Conservation (phyloP, 2,329 filamentous ascomycete genomes). For the Ophiosphaerella narmari region DNA sequence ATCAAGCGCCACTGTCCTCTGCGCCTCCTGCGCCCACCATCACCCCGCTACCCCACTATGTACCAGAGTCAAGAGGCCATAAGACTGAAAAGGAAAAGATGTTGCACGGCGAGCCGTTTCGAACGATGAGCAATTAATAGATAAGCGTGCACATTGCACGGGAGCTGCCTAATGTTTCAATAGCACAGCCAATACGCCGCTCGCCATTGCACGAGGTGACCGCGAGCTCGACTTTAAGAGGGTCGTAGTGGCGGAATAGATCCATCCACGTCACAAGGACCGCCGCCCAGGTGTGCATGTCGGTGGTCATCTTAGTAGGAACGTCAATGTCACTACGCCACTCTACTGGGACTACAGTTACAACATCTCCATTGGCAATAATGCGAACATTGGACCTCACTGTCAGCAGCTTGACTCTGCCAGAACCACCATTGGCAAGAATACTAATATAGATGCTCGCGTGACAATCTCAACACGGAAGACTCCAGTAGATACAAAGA, state of each 20-base stretch:
- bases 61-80: conserved; percentile 33
- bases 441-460: conserved; percentile 73
- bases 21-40: conserved; percentile 26
- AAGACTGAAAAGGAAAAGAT: conserved; percentile 87
- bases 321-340: conserved; percentile 80
- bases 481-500: conserved; percentile 72
- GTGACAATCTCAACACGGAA: conserved; percentile 83
- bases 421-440: conserved; percentile 78
- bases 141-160: conserved; percentile 82
- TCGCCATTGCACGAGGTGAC: conserved; percentile 68
- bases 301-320: conserved; percentile 69
- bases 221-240: conserved; percentile 71
- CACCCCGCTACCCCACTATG: conserved; percentile 29
- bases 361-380: conserved; percentile 85
- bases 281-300: conserved; percentile 4
- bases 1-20: conserved; percentile 21
- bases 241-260: conserved; percentile 67
- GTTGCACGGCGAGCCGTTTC: conserved; percentile 78
- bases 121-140: conserved; percentile 74
- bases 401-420: conserved; percentile 89
- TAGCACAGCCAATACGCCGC: conserved; percentile 75
- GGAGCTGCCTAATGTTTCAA: conserved; percentile 85
- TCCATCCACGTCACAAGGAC: conserved; percentile 19
- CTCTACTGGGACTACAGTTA: conserved; percentile 96
- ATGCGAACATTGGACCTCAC: conserved; percentile 80